Evolutionary conservation across 2,329 filamentous ascomycete species (phyloP).

Genomic region (Alternaria infectoria): DNA sequence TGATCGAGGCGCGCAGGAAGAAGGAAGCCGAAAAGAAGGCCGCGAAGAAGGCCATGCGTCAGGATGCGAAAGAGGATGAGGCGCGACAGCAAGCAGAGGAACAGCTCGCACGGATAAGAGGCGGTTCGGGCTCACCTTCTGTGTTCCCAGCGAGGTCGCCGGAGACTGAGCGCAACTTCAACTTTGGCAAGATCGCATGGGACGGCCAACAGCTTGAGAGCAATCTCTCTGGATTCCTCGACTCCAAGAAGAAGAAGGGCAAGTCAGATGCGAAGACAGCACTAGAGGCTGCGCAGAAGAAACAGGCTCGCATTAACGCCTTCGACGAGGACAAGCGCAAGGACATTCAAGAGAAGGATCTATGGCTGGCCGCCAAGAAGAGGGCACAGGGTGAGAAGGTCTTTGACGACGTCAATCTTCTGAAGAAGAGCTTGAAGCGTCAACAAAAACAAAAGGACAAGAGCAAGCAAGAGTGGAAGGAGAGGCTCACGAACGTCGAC

Average conservation of each 20-base stretch:
- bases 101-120: conserved; percentile 62
- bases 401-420: conserved; percentile 79
- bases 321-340: conserved; percentile 82
- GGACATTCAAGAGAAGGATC: conserved; percentile 90
- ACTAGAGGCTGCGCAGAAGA: conserved; percentile 83
- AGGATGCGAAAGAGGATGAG: conserved; percentile 80
- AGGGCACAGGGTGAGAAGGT: conserved; percentile 89
- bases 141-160: conserved; percentile 55
- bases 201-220: conserved; percentile 83
- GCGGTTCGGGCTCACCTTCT: conserved; percentile 65
- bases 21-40: conserved; percentile 87
- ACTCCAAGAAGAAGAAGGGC: conserved; percentile 77
- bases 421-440: conserved; percentile 91
- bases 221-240: conserved; percentile 66
- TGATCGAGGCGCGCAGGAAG: conserved; percentile 85
- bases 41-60: conserved; percentile 84
- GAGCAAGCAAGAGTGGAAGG: conserved; percentile 82
- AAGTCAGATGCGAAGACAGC: conserved; percentile 85
- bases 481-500: conserved; percentile 53
- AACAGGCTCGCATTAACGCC: conserved; percentile 77
- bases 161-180: conserved; percentile 71
- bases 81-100: conserved; percentile 65
- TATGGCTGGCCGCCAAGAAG: conserved; percentile 90
- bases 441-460: conserved; percentile 90
- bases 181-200: conserved; percentile 92